These are phyloP conservation scores for Neonectria hederae DNA, from an alignment of 2,329 filamentous ascomycete species.

Conservation along the genomic window DNA sequence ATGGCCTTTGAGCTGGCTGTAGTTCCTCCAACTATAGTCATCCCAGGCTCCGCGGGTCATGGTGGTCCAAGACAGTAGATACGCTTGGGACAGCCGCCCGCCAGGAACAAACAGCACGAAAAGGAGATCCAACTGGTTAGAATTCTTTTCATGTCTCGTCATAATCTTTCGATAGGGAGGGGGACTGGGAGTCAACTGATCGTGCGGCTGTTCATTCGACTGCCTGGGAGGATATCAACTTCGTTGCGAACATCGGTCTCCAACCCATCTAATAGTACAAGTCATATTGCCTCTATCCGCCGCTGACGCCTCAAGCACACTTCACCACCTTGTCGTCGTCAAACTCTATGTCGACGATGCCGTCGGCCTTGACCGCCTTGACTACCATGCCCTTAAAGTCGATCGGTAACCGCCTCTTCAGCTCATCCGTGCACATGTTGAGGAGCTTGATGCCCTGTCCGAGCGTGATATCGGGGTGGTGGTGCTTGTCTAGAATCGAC, in stretches of 20 bases:
- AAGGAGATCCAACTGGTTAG: background rate
- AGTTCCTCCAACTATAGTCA: background rate
- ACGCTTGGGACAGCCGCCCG: background rate
- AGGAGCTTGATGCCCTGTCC: conserved; percentile 92
- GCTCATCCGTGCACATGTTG: conserved; percentile 93
- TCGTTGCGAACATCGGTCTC: conserved; percentile 39
- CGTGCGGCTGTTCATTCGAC: background rate
- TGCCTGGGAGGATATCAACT: conserved; percentile 35
- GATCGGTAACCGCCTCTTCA: conserved; percentile 95
- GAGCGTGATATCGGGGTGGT: conserved; percentile 91
- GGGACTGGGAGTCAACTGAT: background rate
- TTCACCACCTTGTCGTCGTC: conserved; percentile 81
- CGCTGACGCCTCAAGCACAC: conserved; percentile 57
- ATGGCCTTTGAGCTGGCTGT: background rate
- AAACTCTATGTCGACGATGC: conserved; percentile 84
- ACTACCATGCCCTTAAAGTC: conserved; percentile 98
- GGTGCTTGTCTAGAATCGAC: conserved; percentile 97
- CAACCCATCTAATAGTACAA: conserved; percentile 51
- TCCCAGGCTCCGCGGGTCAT: background rate
- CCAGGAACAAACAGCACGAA: conserved; percentile 4
- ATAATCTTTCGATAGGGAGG: conserved; percentile 1
- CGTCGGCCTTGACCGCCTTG: conserved; percentile 95
- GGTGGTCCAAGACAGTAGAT: background rate
- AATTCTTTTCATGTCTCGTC: background rate
- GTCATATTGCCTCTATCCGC: conserved; percentile 37